A percentile compares a stretch with the other conserved stretches of the same genome.
Evolutionary conservation across 1,284 basidiomycete genomes (phyloP).

Genomic region (Mycosarcoma mackinlayi): DNA sequence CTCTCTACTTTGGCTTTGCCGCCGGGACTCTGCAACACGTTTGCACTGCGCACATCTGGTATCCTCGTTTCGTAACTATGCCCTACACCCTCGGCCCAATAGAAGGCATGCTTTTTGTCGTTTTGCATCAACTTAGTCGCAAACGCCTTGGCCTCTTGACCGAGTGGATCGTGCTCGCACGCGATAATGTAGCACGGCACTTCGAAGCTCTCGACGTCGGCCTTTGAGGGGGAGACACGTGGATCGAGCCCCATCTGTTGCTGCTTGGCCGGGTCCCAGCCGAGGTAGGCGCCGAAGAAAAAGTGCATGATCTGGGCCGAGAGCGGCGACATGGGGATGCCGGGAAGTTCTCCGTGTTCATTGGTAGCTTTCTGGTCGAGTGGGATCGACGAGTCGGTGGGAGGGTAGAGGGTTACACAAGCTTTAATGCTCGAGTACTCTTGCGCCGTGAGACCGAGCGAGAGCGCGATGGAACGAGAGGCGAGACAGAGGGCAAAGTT

Average conservation of each 20-base stretch:
- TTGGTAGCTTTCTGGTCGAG: conserved; percentile 26
- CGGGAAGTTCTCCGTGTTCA: conserved; percentile 20
- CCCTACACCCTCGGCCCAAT: conserved; percentile 36
- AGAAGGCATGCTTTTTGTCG: conserved; percentile 17
- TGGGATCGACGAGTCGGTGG: conserved; percentile 31
- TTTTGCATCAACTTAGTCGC: conserved; percentile 6
- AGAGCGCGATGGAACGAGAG: conserved; percentile 7
- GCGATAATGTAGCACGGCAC: conserved; percentile 39
- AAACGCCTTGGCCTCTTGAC: conserved; percentile 22
- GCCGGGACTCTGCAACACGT: conserved; percentile 13
- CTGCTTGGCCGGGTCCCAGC: conserved; percentile 12
- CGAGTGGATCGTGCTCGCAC: conserved; percentile 45
- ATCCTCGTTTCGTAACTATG: conserved; percentile 40
- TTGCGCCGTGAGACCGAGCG: conserved; percentile 19
- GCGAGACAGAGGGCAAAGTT: conserved; percentile 29
- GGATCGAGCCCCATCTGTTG: conserved; percentile 22
- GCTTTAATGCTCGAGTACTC: conserved; percentile 38
- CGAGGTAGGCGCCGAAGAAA: conserved; percentile 38
- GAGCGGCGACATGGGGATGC: conserved; percentile 33
- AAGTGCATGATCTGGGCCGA: conserved; percentile 31
- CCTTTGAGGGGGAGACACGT: conserved; percentile 23
- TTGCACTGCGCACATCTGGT: conserved; percentile 18
- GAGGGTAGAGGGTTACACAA: conserved; percentile 32
- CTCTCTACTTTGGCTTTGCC: conserved; percentile 34
- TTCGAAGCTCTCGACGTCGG: conserved; percentile 13